Conservation (phyloP, 2,329 filamentous ascomycete genomes). For the Pseudomassariella vexata region DNA sequence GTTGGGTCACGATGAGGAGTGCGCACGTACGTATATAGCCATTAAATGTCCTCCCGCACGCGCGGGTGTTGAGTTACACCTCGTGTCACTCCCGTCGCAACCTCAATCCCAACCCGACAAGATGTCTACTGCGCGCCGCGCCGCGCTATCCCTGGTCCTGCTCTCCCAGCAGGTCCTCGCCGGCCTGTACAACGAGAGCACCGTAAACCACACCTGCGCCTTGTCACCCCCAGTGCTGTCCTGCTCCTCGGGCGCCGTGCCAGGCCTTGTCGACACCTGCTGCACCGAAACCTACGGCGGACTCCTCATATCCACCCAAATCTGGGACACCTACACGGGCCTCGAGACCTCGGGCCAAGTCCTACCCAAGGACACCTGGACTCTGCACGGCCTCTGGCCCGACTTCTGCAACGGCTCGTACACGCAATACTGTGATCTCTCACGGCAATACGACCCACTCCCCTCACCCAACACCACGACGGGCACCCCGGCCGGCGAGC, state of each 20-base stretch:
- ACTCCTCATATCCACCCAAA: slow-evolving; percentile 55
- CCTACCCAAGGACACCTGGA: slow-evolving; percentile 51
- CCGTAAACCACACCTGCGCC: slow-evolving; percentile 51
- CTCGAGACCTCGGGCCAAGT: slow-evolving; percentile 51
- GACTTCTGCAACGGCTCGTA: slow-evolving; percentile 49
- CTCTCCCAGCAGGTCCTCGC: slow-evolving; percentile 24
- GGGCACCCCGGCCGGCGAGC: slow-evolving; percentile 42
- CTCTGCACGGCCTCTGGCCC: slow-evolving; percentile 36
- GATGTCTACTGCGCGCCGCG: no score
- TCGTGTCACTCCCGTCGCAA: no score
- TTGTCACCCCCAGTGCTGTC: slow-evolving; percentile 38
- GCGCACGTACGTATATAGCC: no score
- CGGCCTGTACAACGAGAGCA: slow-evolving; percentile 37
- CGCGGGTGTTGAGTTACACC: no score
- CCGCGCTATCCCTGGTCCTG: slow-evolving; percentile 18
- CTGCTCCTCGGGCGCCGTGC: slow-evolving; percentile 39
- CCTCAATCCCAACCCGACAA: no score
- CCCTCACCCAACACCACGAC: slow-evolving; percentile 60
- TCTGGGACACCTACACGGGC: slow-evolving; percentile 61
- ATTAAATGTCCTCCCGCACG: no score
- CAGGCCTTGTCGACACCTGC: slow-evolving; percentile 50
- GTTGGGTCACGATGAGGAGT: no score
- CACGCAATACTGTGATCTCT: slow-evolving; percentile 62
- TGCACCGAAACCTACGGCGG: slow-evolving; percentile 62
- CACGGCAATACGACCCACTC: slow-evolving; percentile 57